Evolutionary conservation across 495 filamentous ascomycete species (phyloP), one percentile per base, ranked within the genome.

Genomic region (Penicillium pancosmium): DNA sequence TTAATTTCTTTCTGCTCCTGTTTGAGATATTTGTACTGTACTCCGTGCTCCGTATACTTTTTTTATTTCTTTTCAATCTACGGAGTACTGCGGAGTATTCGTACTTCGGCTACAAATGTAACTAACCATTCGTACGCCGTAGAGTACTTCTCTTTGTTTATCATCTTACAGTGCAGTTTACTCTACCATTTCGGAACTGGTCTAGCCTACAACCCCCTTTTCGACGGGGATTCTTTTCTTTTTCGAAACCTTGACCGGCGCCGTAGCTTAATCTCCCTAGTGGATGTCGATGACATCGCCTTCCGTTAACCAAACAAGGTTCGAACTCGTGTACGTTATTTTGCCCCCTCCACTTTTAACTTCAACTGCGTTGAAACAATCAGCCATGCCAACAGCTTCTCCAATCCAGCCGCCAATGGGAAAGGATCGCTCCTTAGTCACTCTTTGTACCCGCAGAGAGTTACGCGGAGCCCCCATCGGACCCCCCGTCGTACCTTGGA

Each of bases 261-360:
- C 49, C 49, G 33, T 66, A 66, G 66, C 57, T 61, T 66, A 63
- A 63, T 63, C 33, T 50, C 41, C 48, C 51, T 56, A 59, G 59
- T 59, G 57, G 21, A 40, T 36, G 54, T 54, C 44, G 27, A 54
- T 56, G 62, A 62, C 59, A 55, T 61, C 61, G 50, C n/a, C 34
- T 7, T 13, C 21, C 46, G 11, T 23, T 48, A 13, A 19, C 18
- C 21, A 19, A 23, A 23, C 46, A 27, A 48, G 23, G 19, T 48
- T 48, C 46, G 19, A 18, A 53, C 52, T 55, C 27, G 18, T 25
- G 41, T 48, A 27, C 21, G 46, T 48, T 11, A 27, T 27, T 25
- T 13, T 27, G 3, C 46, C 21, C 9, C 23, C 46, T 48, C 46
- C 46, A 48, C 19, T 5, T 27, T 13, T 48, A 23, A 23, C 46